Evolutionary conservation across 2,329 filamentous ascomycete genomes (phyloP).

Genomic region (Penicillium sp.): DNA sequence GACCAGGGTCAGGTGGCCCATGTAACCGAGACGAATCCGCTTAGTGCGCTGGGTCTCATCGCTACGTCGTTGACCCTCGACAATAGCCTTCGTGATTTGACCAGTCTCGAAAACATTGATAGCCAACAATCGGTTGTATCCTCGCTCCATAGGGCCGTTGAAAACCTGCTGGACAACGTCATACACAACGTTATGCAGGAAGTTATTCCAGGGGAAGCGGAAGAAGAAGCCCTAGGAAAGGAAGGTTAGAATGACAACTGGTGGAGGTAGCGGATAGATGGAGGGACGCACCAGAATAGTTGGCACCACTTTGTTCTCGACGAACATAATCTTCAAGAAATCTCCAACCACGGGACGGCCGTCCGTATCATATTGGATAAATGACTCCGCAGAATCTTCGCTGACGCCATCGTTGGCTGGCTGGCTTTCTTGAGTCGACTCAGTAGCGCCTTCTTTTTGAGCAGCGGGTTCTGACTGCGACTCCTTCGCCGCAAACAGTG

Average conservation of each 20-base stretch:
- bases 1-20: constrained; percentile 96
- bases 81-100: constrained; percentile 85
- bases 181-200: constrained; percentile 98
- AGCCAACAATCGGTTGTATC: constrained; percentile 85
- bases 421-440: constrained; percentile 22
- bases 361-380: constrained; percentile 61
- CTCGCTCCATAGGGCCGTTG: constrained; percentile 95
- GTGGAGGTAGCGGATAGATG: background rate
- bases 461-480: constrained; percentile 23
- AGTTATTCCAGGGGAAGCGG: constrained; percentile 98
- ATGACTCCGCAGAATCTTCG: constrained; percentile 33
- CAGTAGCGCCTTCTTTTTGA: constrained; percentile 21
- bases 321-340: constrained; percentile 92
- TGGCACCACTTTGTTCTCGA: constrained; percentile 89
- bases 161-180: constrained; percentile 99
- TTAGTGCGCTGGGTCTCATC: constrained; percentile 81
- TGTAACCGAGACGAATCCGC: constrained; percentile 93
- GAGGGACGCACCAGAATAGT: constrained; percentile 77
- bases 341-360: constrained; percentile 86
- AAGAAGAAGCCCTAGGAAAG: constrained; percentile 85
- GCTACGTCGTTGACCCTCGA: constrained; percentile 83
- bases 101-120: constrained; percentile 92
- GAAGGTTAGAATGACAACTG: constrained; percentile 10
- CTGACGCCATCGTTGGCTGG: constrained; percentile 23
- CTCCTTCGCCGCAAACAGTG: constrained; percentile 60